Evolutionary conservation across 1,139 yeast species (phyloP).

Genomic region (Debaryomyces udenii): DNA sequence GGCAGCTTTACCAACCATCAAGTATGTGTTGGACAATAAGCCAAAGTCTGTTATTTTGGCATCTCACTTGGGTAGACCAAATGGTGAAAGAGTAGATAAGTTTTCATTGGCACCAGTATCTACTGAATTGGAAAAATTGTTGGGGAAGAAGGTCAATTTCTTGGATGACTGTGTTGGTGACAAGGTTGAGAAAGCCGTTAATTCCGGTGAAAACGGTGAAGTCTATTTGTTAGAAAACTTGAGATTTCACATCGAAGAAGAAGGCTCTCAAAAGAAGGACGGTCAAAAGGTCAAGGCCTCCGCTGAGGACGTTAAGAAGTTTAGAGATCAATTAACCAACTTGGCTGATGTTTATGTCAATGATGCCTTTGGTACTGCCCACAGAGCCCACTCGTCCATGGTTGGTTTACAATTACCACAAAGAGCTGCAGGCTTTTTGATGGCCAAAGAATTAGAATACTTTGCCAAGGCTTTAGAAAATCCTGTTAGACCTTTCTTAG

Average conservation of each 20-base stretch:
- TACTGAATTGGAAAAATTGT: constrained; percentile 74
- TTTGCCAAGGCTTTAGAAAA: constrained; percentile 96
- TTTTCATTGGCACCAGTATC: constrained; percentile 93
- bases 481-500: constrained; percentile 96
- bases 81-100: constrained; percentile 81
- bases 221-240: constrained; percentile 88
- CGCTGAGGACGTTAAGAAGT: constrained; percentile 74
- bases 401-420: constrained; percentile 92
- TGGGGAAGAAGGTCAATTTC: constrained; percentile 71
- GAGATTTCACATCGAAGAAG: constrained; percentile 97
- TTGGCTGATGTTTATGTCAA: constrained; percentile 95
- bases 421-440: constrained; percentile 96
- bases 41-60: constrained; percentile 91
- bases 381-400: constrained; percentile 99
- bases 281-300: constrained; percentile 92
- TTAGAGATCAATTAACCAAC: constrained; percentile 84
- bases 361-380: constrained; percentile 98
- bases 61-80: constrained; percentile 97
- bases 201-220: constrained; percentile 68
- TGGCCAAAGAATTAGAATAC: constrained; percentile 94
- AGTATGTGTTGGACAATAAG: constrained; percentile 85
- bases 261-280: constrained; percentile 80
- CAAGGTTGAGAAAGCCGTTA: constrained; percentile 78
- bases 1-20: constrained; percentile 96
- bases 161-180: constrained; percentile 86